Conservation (phyloP, 208 protist species). For the Leishmania turanica region DNA sequence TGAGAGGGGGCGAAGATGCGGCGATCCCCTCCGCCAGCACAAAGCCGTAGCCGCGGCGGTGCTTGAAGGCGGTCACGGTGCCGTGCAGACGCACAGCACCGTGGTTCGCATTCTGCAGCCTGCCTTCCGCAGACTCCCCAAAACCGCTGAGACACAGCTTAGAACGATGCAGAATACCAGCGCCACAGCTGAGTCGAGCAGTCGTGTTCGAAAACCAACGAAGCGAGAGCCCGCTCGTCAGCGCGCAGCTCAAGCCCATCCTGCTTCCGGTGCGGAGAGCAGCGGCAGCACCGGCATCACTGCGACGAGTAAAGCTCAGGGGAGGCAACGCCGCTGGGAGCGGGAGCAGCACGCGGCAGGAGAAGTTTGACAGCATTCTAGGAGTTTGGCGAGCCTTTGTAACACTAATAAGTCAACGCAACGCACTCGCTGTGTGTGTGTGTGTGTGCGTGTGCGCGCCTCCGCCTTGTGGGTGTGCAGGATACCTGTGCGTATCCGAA, state of each 20-base stretch:
- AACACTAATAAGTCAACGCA: background rate
- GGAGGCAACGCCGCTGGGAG: background rate
- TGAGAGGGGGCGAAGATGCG: background rate
- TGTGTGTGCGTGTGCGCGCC: background rate
- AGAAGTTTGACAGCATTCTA: background rate
- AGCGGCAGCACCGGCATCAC: background rate
- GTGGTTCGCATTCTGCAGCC: background rate
- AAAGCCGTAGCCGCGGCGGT: slow-evolving; percentile 89
- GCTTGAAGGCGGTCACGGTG: slow-evolving; percentile 80
- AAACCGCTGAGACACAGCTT: background rate
- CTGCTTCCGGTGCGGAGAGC: background rate
- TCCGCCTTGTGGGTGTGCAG: background rate
- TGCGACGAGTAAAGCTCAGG: background rate
- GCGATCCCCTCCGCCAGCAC: slow-evolving; percentile 53
- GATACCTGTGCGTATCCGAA: background rate
- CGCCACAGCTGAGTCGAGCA: background rate
- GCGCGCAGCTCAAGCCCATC: background rate
- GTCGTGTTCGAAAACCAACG: background rate
- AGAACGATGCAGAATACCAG: background rate
- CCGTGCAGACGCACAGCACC: slow-evolving; percentile 48
- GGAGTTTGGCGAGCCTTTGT: background rate
- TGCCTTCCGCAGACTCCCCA: background rate
- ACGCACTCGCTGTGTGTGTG: background rate
- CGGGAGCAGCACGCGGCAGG: background rate
- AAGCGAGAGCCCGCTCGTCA: background rate